Percentiles rank a stretch among this genome's conserved stretches.
These are phyloP conservation scores for Yamadazyma diospyri DNA, from an alignment of 1,139 yeast species.

Conservation along the genomic window DNA sequence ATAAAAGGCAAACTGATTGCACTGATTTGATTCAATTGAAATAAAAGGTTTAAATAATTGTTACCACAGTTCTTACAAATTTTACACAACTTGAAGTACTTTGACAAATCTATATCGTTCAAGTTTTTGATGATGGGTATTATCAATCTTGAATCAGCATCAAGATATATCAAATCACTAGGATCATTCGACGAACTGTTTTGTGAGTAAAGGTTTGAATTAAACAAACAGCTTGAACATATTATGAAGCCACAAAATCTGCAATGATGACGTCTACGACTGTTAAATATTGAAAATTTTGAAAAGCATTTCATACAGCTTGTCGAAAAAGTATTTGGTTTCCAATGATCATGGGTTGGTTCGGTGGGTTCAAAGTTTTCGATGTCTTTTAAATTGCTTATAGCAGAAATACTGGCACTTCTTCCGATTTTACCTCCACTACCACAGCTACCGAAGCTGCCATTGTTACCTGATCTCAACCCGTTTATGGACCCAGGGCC, in stretches of 20 bases:
- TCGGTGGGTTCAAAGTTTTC: conserved; percentile 18
- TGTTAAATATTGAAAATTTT: conserved; percentile 32
- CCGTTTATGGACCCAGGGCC: neutral
- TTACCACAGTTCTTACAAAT: conserved; percentile 39
- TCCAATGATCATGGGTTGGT: conserved; percentile 45
- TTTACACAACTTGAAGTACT: conserved; percentile 27
- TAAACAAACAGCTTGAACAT: conserved; percentile 34
- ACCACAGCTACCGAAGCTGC: conserved; percentile 6
- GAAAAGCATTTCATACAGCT: conserved; percentile 43
- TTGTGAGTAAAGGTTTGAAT: conserved; percentile 7
- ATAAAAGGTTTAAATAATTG: conserved; percentile 26
- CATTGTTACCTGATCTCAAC: neutral
- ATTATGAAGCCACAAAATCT: conserved; percentile 41
- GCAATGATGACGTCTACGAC: conserved; percentile 40
- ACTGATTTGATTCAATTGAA: conserved; percentile 22
- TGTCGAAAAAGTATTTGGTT: conserved; percentile 32
- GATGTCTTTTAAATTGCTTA: conserved; percentile 4
- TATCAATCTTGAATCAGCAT: conserved; percentile 33
- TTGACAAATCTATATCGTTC: conserved; percentile 11
- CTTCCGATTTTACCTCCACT: conserved; percentile 2
- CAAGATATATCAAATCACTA: conserved; percentile 22
- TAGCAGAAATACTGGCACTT: conserved; percentile 6
- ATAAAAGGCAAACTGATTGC: conserved; percentile 23
- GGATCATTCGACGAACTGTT: neutral
- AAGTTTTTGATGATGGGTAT: conserved; percentile 31